Conservation (phyloP, 352 stramenopile species). For the Globisporangium polare region DNA sequence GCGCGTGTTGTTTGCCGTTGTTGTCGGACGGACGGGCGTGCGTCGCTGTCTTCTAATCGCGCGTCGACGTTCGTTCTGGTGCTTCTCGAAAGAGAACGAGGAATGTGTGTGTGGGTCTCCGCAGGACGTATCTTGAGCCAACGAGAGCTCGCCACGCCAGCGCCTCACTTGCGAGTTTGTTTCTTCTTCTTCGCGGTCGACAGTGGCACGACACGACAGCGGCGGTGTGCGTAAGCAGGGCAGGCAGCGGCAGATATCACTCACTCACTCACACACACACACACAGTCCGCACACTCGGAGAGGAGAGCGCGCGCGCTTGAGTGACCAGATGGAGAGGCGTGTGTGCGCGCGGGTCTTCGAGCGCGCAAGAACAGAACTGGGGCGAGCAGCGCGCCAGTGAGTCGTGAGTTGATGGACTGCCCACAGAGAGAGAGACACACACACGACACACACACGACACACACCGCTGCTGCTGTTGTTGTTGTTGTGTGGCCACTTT, state of each 20-base stretch:
- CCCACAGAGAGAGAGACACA: neutral
- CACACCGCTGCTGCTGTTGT: neutral
- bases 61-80: neutral
- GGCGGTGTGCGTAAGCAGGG: constrained; percentile 6
- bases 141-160: constrained; percentile 1
- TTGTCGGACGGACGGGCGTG: neutral
- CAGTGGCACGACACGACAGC: constrained; percentile 9
- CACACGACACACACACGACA: no score
- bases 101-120: neutral
- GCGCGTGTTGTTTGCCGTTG: neutral
- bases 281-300: no score
- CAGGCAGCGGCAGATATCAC: neutral
- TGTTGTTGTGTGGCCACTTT: neutral
- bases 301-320: neutral
- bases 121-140: constrained; percentile 2
- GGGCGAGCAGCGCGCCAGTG: neutral
- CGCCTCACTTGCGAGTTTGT: neutral
- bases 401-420: neutral
- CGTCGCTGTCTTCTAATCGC: neutral
- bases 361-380: constrained; percentile 11
- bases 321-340: constrained; percentile 1
- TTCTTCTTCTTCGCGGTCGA: neutral
- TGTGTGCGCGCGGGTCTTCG: neutral
- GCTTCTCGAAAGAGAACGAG: constrained; percentile 4
- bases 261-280: neutral